Evolutionary conservation across 208 protist species (phyloP).

Genomic region (Leishmania turanica): DNA sequence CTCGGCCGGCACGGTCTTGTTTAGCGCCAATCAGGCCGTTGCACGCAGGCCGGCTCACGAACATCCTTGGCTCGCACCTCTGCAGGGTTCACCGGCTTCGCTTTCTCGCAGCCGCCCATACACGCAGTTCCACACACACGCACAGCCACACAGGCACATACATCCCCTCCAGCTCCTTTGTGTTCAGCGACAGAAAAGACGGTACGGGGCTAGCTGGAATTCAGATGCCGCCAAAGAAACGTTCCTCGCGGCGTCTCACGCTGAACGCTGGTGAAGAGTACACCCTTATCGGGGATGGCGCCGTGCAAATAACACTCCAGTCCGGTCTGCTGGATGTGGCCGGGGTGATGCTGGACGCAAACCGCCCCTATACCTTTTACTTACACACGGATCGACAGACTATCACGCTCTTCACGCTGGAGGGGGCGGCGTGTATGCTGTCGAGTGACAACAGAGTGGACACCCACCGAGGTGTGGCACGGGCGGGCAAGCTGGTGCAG

Average conservation of each 20-base stretch:
- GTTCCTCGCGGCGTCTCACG: conserved; percentile 38
- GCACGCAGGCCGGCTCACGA: not conserved
- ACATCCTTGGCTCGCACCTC: not conserved
- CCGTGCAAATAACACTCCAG: conserved; percentile 50
- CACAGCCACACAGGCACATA: no score
- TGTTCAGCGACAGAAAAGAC: not conserved
- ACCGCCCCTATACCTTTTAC: conserved; percentile 48
- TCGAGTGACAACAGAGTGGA: conserved; percentile 45
- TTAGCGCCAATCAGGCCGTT: not conserved
- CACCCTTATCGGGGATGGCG: conserved; percentile 50
- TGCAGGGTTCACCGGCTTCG: not conserved
- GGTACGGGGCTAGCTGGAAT: not conserved
- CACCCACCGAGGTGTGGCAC: conserved; percentile 33
- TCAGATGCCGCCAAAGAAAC: conserved; percentile 56
- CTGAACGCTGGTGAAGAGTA: conserved; percentile 84
- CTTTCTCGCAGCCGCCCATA: not conserved
- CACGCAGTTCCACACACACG: not conserved
- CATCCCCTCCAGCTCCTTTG: not conserved
- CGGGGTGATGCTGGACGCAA: conserved; percentile 65
- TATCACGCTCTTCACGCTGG: conserved; percentile 67
- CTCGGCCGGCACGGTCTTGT: not conserved
- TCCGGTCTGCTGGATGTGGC: conserved; percentile 78
- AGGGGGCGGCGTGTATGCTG: conserved; percentile 62
- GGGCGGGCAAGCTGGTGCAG: conserved; percentile 55
- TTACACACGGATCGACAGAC: conserved; percentile 41